Evolutionary conservation across 805 yeast genomes (phyloP).

Genomic region (Torulaspora microellipsoides): DNA sequence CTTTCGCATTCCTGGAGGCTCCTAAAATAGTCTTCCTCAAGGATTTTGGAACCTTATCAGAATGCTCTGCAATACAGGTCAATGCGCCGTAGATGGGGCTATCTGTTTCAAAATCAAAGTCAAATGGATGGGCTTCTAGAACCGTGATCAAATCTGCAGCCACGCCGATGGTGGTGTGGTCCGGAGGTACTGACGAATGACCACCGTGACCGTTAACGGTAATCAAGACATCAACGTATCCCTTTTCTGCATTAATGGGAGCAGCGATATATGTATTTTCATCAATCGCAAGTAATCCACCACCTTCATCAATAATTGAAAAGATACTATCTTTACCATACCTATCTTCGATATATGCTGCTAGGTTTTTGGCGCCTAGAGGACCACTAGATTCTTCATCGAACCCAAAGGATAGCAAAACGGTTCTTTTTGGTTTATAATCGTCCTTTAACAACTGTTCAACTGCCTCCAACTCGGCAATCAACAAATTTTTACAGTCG

Average conservation of each 20-base stretch:
- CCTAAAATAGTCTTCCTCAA: conserved; percentile 29
- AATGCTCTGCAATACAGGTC: conserved; percentile 60
- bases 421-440: conserved; percentile 57
- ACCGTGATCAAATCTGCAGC: conserved; percentile 51
- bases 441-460: conserved; percentile 49
- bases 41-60: conserved; percentile 18
- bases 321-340: conserved; percentile 60
- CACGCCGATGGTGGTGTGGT: conserved; percentile 75
- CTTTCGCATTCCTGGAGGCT: conserved; percentile 35
- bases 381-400: conserved; percentile 74
- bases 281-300: conserved; percentile 37
- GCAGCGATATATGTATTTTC: conserved; percentile 43
- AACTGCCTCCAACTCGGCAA: conserved; percentile 63
- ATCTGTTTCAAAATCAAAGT: conserved; percentile 35
- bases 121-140: conserved; percentile 52
- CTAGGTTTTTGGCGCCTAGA: conserved; percentile 53
- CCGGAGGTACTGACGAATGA: conserved; percentile 77
- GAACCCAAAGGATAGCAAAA: conserved; percentile 64
- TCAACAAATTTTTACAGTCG: conserved; percentile 69
- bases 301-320: conserved; percentile 71
- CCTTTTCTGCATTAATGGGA: conserved; percentile 60
- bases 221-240: conserved; percentile 49
- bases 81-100: conserved; percentile 59
- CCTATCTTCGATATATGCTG: conserved; percentile 42
- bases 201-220: conserved; percentile 65